These are phyloP conservation scores for Rhizopogon vesiculosus DNA, from an alignment of 768 basidiomycete species.

Conservation along the genomic window DNA sequence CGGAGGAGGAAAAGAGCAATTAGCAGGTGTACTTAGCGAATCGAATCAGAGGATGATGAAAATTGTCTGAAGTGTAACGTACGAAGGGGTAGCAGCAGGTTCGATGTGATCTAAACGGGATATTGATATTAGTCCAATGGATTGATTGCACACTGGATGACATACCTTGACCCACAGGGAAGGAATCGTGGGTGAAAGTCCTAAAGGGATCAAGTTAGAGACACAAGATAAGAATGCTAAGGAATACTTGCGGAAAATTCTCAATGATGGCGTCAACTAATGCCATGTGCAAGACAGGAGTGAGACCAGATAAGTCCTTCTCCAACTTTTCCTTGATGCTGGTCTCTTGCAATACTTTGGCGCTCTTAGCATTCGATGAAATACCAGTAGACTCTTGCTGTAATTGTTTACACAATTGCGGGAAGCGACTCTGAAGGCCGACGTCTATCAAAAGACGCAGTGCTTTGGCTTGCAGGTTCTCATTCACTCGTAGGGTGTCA, in stretches of 20 bases:
- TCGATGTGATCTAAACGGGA: conserved; percentile 7
- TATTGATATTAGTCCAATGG: not conserved
- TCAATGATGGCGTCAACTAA: conserved; percentile 23
- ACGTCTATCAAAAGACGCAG: conserved; percentile 20
- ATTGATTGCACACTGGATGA: too few relatives aligned
- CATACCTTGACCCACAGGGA: conserved; percentile 8
- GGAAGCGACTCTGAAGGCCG: conserved; percentile 27
- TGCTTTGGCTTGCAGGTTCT: conserved; percentile 18
- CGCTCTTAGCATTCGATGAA: not conserved
- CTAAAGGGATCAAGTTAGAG: not conserved
- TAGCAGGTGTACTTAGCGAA: not conserved
- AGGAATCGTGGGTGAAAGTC: conserved; percentile 13
- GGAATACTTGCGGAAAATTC: conserved; percentile 11
- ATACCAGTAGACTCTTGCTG: conserved; percentile 7
- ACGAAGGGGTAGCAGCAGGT: not conserved
- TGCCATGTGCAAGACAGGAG: conserved; percentile 5
- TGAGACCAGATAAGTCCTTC: conserved; percentile 3
- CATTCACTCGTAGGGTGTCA: conserved; percentile 18
- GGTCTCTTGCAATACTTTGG: not conserved
- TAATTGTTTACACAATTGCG: conserved; percentile 18
- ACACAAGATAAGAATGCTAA: not conserved
- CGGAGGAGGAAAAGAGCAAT: too few relatives aligned
- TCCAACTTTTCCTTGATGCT: not conserved
- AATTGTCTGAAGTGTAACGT: not conserved
- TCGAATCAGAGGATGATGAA: not conserved